Conservation (phyloP, 2,329 filamentous ascomycete species). For the Ophiostoma pallidulum region DNA sequence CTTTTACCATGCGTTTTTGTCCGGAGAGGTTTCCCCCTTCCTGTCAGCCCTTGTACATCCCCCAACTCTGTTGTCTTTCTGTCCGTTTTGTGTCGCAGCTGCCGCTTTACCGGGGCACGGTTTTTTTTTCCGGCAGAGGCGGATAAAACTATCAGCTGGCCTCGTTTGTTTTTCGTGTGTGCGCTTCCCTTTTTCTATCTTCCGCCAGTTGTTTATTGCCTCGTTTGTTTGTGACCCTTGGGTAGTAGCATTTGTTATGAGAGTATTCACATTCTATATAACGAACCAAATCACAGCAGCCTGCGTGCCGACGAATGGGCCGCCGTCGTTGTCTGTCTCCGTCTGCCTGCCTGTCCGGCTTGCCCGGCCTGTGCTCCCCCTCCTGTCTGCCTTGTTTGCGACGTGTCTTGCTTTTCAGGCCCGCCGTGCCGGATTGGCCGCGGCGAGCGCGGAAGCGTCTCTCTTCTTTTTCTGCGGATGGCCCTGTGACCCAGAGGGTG, state of each 20-base stretch:
- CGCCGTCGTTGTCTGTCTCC: neutral
- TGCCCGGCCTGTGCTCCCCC: too few species aligned
- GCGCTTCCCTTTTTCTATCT: neutral
- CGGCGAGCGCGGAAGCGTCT: too few species aligned
- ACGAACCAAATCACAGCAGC: neutral
- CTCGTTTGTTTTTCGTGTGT: neutral
- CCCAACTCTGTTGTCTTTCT: neutral
- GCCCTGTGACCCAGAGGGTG: too few species aligned
- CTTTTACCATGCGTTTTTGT: neutral
- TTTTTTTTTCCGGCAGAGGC: slow-evolving; percentile 4
- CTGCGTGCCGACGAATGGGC: too few species aligned
- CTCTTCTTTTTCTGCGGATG: too few species aligned
- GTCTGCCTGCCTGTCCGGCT: neutral
- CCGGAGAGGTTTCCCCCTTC: too few species aligned
- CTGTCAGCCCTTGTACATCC: neutral
- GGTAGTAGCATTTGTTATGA: slow-evolving; percentile 9
- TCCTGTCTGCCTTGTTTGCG: too few species aligned
- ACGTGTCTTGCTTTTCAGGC: too few species aligned
- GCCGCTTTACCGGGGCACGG: slow-evolving; percentile 8
- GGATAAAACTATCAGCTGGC: neutral
- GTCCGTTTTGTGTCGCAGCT: neutral
- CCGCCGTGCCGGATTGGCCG: too few species aligned
- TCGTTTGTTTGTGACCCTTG: slow-evolving; percentile 1
- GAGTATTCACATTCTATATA: slow-evolving; percentile 5
- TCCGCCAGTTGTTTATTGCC: neutral